Percentiles rank a stretch among this genome's conserved stretches.
Evolutionary conservation across 169 alveolate genomes (phyloP).

Genomic region (Toxoplasma gondii): DNA sequence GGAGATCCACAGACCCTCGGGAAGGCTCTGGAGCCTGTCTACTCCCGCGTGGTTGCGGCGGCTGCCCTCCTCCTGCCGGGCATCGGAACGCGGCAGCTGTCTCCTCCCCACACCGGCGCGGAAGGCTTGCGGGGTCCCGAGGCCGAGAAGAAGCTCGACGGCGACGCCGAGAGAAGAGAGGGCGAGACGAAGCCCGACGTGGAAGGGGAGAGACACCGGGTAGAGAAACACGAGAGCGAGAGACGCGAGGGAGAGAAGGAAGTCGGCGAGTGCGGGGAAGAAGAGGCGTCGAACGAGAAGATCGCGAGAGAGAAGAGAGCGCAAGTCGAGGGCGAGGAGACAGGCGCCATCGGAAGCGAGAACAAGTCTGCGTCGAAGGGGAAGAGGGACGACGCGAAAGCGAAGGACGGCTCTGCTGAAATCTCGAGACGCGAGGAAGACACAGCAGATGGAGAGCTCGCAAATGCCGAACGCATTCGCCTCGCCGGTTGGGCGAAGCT

Average conservation of each 20-base stretch:
- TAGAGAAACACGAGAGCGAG: background rate
- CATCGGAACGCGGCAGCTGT: background rate
- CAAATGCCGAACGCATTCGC: background rate
- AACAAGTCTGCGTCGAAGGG: too few relatives aligned
- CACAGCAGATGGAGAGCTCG: background rate
- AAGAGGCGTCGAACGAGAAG: background rate
- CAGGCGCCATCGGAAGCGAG: background rate
- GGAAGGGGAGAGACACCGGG: background rate
- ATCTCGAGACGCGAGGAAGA: background rate
- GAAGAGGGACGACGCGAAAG: background rate
- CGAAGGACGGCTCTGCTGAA: background rate
- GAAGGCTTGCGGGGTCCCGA: background rate
- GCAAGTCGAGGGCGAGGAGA: background rate
- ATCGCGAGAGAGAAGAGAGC: background rate
- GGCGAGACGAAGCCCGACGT: background rate
- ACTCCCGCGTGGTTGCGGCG: background rate
- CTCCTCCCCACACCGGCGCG: background rate
- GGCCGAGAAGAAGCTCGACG: background rate
- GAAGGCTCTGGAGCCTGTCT: background rate
- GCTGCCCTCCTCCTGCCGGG: background rate
- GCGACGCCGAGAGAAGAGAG: background rate
- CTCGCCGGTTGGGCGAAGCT: background rate
- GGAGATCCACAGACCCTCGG: background rate
- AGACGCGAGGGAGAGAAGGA: background rate
- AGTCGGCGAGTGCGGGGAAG: too few relatives aligned